Percentiles rank a stretch among this genome's conserved stretches.
These are phyloP conservation scores for Apiospora pterosperma DNA, from an alignment of 2,329 filamentous ascomycete genomes.

Conservation along the genomic window DNA sequence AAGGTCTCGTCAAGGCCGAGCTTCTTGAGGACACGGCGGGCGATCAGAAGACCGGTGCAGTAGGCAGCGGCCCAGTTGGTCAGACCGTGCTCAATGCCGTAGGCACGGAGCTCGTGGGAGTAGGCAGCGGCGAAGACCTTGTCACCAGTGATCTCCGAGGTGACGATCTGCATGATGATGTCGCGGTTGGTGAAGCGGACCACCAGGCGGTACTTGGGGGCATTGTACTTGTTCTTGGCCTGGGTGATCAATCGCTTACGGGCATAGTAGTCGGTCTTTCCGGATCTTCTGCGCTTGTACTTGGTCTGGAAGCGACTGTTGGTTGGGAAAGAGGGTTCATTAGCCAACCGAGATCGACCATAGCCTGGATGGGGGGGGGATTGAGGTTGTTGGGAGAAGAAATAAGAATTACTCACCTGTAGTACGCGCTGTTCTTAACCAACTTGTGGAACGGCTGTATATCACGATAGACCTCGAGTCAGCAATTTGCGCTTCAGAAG, in stretches of 20 bases:
- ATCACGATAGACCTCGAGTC: constrained; percentile 68
- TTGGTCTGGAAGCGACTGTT: constrained; percentile 97
- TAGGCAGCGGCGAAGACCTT: constrained; percentile 94
- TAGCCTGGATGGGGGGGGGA: background rate
- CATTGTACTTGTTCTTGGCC: constrained; percentile 99
- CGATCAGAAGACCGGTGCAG: constrained; percentile 92
- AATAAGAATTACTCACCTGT: constrained; percentile 65
- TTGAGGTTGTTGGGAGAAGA: no score
- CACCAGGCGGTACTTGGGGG: constrained; percentile 99
- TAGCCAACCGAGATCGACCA: background rate
- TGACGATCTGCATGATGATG: constrained; percentile 97
- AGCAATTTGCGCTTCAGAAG: constrained; percentile 99
- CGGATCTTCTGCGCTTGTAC: constrained; percentile 93
- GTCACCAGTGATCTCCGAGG: constrained; percentile 94
- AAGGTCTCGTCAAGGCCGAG: constrained; percentile 92
- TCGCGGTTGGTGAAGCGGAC: constrained; percentile 99
- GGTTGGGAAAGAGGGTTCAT: constrained; percentile 19
- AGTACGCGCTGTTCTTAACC: constrained; percentile 98
- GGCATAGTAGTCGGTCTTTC: constrained; percentile 99
- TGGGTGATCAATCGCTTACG: constrained; percentile 99
- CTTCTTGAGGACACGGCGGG: constrained; percentile 96
- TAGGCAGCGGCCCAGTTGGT: constrained; percentile 99
- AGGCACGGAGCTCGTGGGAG: constrained; percentile 95
- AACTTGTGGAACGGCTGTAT: constrained; percentile 86
- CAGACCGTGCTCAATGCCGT: constrained; percentile 96